phyloP scores from a whole-genome alignment of 805 yeast species.

The Candida easanensis region DNA sequence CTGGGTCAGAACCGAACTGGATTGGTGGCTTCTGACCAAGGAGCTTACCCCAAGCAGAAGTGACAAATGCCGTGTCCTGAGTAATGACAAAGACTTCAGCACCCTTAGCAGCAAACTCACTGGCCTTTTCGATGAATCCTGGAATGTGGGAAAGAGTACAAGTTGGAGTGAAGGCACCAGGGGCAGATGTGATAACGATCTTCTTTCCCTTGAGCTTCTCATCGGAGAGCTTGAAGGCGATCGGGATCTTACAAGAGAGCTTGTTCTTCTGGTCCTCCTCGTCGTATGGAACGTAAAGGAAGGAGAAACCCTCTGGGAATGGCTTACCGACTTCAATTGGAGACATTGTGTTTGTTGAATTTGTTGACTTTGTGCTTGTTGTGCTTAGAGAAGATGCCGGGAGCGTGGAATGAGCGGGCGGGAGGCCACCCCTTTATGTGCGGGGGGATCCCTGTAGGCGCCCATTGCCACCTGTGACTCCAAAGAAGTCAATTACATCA shows the following conservation, averaged over 20 bases:
- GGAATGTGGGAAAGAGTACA: constrained; percentile 74
- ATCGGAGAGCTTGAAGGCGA: constrained; percentile 22
- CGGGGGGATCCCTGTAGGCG: too few species aligned
- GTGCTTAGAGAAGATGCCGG: too few species aligned
- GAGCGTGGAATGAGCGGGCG: too few species aligned
- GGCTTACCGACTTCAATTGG: constrained; percentile 22
- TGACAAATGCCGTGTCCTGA: constrained; percentile 71
- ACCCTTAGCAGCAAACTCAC: constrained; percentile 53
- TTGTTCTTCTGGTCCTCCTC: constrained; percentile 26
- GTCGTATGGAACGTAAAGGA: constrained; percentile 28
- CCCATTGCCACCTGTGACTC: too few species aligned
- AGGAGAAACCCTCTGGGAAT: constrained; percentile 29
- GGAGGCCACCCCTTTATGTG: too few species aligned
- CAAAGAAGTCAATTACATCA: too few species aligned
- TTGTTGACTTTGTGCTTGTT: not conserved
- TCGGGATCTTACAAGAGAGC: constrained; percentile 27
- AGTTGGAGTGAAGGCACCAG: constrained; percentile 87
- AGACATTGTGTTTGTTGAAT: not conserved
- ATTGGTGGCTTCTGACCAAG: constrained; percentile 33
- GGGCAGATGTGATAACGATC: constrained; percentile 71
- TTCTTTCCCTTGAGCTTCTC: constrained; percentile 28
- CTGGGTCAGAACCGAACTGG: constrained; percentile 64
- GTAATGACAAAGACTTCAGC: constrained; percentile 59
- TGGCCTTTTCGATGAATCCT: constrained; percentile 50
- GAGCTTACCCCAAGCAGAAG: constrained; percentile 60